These are phyloP conservation scores for Buddleja alternifolia DNA, from an alignment of 257 asterid species.

Conservation along the genomic window DNA sequence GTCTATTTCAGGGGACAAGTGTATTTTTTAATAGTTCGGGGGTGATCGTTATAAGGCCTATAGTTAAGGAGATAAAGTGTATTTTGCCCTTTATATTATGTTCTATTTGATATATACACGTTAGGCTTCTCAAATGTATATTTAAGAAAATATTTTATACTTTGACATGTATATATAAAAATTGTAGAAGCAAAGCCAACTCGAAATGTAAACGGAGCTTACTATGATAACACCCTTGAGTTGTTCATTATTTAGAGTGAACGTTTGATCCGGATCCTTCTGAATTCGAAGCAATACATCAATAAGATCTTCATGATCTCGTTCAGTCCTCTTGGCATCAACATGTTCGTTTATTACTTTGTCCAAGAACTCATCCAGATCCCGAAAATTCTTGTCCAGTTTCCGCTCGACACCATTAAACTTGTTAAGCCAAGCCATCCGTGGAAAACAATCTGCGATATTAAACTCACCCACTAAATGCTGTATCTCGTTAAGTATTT, in stretches of 20 bases:
- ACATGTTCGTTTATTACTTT: slow-evolving; percentile 40
- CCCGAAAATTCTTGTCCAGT: slow-evolving; percentile 23
- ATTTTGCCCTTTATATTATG: too few species aligned
- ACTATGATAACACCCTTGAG: slow-evolving; percentile 46
- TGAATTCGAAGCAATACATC: slow-evolving; percentile 51
- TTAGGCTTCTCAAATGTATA: too few species aligned
- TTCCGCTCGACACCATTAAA: slow-evolving; percentile 42
- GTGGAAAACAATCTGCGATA: slow-evolving; percentile 46
- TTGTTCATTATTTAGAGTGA: slow-evolving; percentile 20
- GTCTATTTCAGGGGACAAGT: too few species aligned
- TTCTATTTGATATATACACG: too few species aligned
- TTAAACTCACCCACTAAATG: slow-evolving; percentile 26
- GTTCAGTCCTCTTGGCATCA: slow-evolving; percentile 1
- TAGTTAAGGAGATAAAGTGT: too few species aligned
- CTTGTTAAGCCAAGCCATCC: slow-evolving; percentile 44
- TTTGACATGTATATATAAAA: too few species aligned
- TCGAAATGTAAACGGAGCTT: background rate
- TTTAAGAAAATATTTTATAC: too few species aligned
- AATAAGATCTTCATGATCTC: slow-evolving; percentile 40
- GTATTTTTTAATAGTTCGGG: too few species aligned
- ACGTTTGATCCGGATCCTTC: slow-evolving; percentile 28
- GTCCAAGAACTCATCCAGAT: slow-evolving; percentile 37
- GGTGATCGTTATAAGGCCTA: too few species aligned
- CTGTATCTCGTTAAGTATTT: slow-evolving; percentile 33
- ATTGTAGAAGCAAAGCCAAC: too few species aligned